phyloP scores from a whole-genome alignment of 176 grass and related monocot genomes.

The Phragmites australis region DNA sequence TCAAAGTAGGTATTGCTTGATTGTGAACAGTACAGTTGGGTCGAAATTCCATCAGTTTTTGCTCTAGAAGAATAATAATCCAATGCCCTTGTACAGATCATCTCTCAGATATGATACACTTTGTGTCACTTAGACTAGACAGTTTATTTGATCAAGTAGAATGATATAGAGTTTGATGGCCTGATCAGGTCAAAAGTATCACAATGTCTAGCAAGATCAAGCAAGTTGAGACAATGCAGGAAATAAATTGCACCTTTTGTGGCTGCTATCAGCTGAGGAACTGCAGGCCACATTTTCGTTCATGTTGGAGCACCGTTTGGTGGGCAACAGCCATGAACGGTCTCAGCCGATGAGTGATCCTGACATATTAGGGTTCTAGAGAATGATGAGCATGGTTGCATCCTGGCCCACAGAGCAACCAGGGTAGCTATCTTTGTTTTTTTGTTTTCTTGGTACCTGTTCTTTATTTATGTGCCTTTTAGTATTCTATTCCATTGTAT shows the following conservation, averaged over 20 bases:
- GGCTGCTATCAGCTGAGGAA: constrained; percentile 7
- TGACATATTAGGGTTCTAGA: constrained; percentile 34
- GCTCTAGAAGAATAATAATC: constrained; percentile 39
- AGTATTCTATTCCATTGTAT: constrained; percentile 23
- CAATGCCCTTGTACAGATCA: constrained; percentile 42
- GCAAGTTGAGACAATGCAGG: constrained; percentile 25
- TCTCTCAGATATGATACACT: constrained; percentile 24
- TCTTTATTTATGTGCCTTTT: not conserved
- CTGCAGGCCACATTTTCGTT: not conserved
- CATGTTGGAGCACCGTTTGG: constrained; percentile 34
- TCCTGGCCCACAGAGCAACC: constrained; percentile 16
- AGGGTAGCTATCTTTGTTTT: not conserved
- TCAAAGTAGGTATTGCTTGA: constrained; percentile 51
- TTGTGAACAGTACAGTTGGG: constrained; percentile 10
- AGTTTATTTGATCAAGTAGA: constrained; percentile 14
- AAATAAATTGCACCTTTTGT: constrained; percentile 26
- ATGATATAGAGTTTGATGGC: constrained; percentile 37
- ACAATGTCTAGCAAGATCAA: constrained; percentile 23
- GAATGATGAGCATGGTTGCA: constrained; percentile 19
- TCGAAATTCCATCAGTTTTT: constrained; percentile 44
- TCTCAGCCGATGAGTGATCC: not conserved
- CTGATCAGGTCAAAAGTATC: constrained; percentile 32
- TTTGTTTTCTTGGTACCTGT: not conserved
- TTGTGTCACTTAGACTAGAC: constrained; percentile 17
- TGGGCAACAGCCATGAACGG: constrained; percentile 29